Evolutionary conservation across 768 basidiomycete species (phyloP).

Genomic region (Gymnopilus dilepis): DNA sequence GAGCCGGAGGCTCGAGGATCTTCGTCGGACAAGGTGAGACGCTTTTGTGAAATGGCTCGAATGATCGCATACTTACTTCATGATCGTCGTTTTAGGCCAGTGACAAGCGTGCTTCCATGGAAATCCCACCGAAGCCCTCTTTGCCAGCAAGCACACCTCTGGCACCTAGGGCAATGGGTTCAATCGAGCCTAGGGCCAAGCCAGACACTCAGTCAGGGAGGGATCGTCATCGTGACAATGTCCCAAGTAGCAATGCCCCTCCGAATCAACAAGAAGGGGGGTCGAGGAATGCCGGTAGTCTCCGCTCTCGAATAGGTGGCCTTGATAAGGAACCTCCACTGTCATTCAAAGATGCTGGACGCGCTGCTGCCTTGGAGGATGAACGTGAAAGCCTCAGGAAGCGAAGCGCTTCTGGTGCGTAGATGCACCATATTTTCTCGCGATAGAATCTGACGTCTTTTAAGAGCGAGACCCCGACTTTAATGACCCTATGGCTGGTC

Average conservation of each 20-base stretch:
- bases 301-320: constrained; percentile 43
- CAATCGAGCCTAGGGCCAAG: constrained; percentile 21
- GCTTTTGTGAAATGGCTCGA: neutral
- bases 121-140: constrained; percentile 44
- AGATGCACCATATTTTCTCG: constrained; percentile 11
- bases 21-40: constrained; percentile 68
- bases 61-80: neutral
- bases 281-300: constrained; percentile 33
- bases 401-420: constrained; percentile 70
- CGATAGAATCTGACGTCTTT: neutral
- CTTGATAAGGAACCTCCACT: constrained; percentile 60
- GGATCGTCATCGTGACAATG: constrained; percentile 55
- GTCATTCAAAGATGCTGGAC: constrained; percentile 51
- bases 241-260: constrained; percentile 32
- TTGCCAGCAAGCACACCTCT: constrained; percentile 67
- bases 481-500: constrained; percentile 38
- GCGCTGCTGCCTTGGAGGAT: constrained; percentile 55
- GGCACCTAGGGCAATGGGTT: constrained; percentile 73
- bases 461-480: constrained; percentile 70
- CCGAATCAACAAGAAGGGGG: constrained; percentile 28
- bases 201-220: constrained; percentile 32
- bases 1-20: constrained; percentile 55
- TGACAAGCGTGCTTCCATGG: constrained; percentile 64
- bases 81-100: constrained; percentile 38
- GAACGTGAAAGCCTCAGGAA: constrained; percentile 70